Conservation (phyloP, 2,329 filamentous ascomycete genomes). For the Chaetothyriales sp. region DNA sequence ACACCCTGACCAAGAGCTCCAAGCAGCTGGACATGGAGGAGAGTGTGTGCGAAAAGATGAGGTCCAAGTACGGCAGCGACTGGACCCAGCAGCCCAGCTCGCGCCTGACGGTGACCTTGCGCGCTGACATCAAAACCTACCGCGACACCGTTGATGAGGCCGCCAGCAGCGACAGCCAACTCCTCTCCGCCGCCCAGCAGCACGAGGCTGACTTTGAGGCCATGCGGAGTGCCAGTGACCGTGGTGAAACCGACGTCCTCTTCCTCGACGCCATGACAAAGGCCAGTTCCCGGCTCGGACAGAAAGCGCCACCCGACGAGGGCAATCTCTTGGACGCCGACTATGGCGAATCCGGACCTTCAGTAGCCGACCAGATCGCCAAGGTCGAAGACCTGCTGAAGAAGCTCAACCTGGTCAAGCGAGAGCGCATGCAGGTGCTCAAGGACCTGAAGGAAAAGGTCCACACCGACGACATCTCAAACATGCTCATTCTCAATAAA, state of each 20-base stretch:
- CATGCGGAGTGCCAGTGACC: slow-evolving; percentile 80
- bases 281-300: slow-evolving; percentile 51
- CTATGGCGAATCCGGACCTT: slow-evolving; percentile 65
- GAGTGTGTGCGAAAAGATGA: slow-evolving; percentile 97
- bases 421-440: slow-evolving; percentile 77
- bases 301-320: slow-evolving; percentile 45
- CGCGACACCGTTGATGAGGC: slow-evolving; percentile 82
- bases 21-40: slow-evolving; percentile 95
- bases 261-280: slow-evolving; percentile 80
- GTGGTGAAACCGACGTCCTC: slow-evolving; percentile 71
- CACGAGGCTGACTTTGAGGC: slow-evolving; percentile 85
- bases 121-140: slow-evolving; percentile 77
- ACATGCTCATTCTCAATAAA: slow-evolving; percentile 94
- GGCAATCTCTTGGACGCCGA: slow-evolving; percentile 82
- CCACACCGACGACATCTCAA: slow-evolving; percentile 83
- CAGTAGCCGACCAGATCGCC: slow-evolving; percentile 77
- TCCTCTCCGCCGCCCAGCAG: slow-evolving; percentile 71
- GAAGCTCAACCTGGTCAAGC: slow-evolving; percentile 82
- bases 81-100: slow-evolving; percentile 97
- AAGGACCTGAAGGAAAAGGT: slow-evolving; percentile 98
- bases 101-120: slow-evolving; percentile 71
- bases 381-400: slow-evolving; percentile 81
- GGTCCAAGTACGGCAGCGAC: slow-evolving; percentile 85
- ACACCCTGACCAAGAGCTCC: slow-evolving; percentile 60
- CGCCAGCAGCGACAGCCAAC: slow-evolving; percentile 66